A percentile compares a stretch with the other conserved stretches of the same genome.
phyloP scores from a whole-genome alignment of 129 eudicot genomes.

The Silybum marianum region DNA sequence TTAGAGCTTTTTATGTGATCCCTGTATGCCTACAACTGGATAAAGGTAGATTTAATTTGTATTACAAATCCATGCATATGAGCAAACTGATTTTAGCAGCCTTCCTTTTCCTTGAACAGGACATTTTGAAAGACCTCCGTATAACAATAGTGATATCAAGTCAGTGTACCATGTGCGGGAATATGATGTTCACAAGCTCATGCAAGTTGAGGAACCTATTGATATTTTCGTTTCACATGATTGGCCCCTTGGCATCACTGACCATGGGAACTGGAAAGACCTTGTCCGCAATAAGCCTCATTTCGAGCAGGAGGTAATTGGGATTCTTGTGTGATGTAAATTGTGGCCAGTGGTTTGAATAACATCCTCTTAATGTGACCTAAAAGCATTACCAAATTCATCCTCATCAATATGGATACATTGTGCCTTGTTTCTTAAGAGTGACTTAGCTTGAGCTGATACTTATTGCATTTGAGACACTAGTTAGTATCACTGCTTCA shows the following conservation, averaged over 20 bases:
- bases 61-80: neutral
- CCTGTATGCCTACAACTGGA: neutral
- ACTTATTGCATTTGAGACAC: too few species aligned
- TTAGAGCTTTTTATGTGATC: neutral
- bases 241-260: constrained; percentile 93
- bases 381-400: neutral
- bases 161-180: constrained; percentile 95
- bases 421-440: neutral
- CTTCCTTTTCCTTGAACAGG: constrained; percentile 49
- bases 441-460: too few species aligned
- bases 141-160: constrained; percentile 66
- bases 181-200: constrained; percentile 84
- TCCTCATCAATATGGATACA: neutral
- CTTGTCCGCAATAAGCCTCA: constrained; percentile 71
- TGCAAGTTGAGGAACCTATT: constrained; percentile 82
- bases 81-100: constrained; percentile 1
- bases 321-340: neutral
- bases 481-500: too few species aligned
- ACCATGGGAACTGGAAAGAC: constrained; percentile 64
- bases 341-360: neutral
- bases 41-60: neutral
- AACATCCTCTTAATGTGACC: neutral
- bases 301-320: constrained; percentile 71
- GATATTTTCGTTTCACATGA: constrained; percentile 92
- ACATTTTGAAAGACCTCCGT: constrained; percentile 88